Evolutionary conservation across 805 yeast genomes (phyloP), one percentile per base, ranked within the genome.

Genomic region (Yarrowia sp.): DNA sequence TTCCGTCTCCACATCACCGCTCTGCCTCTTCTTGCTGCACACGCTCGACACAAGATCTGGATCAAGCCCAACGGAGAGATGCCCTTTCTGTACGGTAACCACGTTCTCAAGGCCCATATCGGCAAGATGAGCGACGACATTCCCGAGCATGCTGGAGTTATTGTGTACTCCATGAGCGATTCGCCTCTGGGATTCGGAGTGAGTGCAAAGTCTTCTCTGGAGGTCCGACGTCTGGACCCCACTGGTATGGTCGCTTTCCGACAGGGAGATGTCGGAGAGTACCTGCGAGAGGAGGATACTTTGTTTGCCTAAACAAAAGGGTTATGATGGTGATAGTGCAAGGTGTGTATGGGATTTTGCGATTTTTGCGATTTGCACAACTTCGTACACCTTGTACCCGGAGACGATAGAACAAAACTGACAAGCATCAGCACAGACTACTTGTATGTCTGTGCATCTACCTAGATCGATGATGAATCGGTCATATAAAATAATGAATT

Each of bases 251-350:
- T 94, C 15, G 97, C 97, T 4, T 94, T 91, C 79, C 88, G 99
- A 84, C 99, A 95, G 78, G 91, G 96, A 73, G 99, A 95, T 82
- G 91, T 95, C 73, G 99, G 99, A 72, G 99, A 95, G 80, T 95
- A 92, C 76, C 84, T 95, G 76, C 92, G 99, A 85, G 98, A 95
- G 75, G 99, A 95, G 83, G 98, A 95, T 79, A 92, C 97, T 49
- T 81, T 94, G 73, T 94, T 94, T 77, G 91, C 97, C 35, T 92
- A 82, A 66, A 19, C 36, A 14, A 8, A 10, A 11, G n/a, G 40
- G 10, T 10, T 16, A 9, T 11, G 14, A 41, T 41, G 15, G 43
- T 7, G 49, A 26, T 26, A 26, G 32, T 26, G 32, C 32, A 5
- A 26, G n/a, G n/a, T n/a, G n/a, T n/a, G n/a, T n/a, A n/a, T n/a